Evolutionary conservation across 2,329 filamentous ascomycete species (phyloP).

Genomic region (Lasiodiplodia gonubiensis): DNA sequence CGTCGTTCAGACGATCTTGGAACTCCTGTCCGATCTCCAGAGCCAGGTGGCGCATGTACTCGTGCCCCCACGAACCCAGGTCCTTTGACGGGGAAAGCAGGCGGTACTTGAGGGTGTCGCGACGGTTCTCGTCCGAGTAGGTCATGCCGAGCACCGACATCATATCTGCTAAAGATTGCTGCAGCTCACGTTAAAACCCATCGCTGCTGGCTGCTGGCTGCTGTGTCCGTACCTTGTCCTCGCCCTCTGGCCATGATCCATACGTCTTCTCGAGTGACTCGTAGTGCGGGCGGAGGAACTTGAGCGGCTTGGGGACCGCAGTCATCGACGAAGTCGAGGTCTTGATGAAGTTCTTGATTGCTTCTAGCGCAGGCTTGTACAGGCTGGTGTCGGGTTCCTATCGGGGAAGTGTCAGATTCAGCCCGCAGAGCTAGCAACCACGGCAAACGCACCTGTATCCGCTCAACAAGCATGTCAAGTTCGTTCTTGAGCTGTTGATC

Average conservation of each 20-base stretch:
- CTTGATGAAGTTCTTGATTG: slow-evolving; percentile 98
- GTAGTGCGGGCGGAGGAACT: slow-evolving; percentile 97
- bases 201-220: not conserved
- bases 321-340: slow-evolving; percentile 99
- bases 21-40: slow-evolving; percentile 96
- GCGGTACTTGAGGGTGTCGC: slow-evolving; percentile 96
- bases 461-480: slow-evolving; percentile 96
- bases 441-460: slow-evolving; percentile 71
- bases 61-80: slow-evolving; percentile 96
- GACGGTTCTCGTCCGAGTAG: slow-evolving; percentile 92
- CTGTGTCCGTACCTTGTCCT: slow-evolving; percentile 70
- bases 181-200: slow-evolving; percentile 33
- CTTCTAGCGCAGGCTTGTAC: slow-evolving; percentile 90
- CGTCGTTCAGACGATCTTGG: slow-evolving; percentile 81
- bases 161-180: slow-evolving; percentile 85
- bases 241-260: slow-evolving; percentile 82
- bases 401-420: slow-evolving; percentile 4
- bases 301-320: slow-evolving; percentile 95
- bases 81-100: slow-evolving; percentile 88
- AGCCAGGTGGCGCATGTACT: slow-evolving; percentile 95
- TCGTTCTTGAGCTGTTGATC: slow-evolving; percentile 98
- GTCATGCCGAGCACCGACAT: slow-evolving; percentile 99
- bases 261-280: slow-evolving; percentile 85
- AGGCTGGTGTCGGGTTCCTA: slow-evolving; percentile 82
- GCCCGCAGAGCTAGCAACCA: not conserved